phyloP scores from a whole-genome alignment of 768 basidiomycete genomes.

The Coprinopsis cinerea region DNA sequence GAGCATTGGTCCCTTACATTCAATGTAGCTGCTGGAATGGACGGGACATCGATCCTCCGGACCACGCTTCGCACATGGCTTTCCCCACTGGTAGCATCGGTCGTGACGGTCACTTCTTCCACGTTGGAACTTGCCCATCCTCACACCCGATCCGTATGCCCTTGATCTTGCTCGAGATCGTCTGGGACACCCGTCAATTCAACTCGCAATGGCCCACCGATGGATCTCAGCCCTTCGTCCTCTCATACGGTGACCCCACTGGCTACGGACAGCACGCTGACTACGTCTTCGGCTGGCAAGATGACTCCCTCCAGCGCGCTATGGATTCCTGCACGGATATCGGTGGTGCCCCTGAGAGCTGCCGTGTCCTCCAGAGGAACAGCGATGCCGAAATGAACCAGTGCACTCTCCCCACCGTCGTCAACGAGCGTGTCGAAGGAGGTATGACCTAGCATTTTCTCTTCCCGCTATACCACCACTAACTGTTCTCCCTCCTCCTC shows the following conservation, averaged over 20 bases:
- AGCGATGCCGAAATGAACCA: background rate
- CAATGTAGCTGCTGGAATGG: constrained; percentile 7
- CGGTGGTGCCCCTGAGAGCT: background rate
- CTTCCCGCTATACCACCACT: background rate
- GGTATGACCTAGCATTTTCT: background rate
- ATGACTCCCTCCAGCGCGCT: constrained; percentile 1
- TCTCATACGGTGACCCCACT: constrained; percentile 6
- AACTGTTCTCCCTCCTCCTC: background rate
- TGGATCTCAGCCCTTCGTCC: constrained; percentile 3
- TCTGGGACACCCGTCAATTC: constrained; percentile 10
- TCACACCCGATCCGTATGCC: constrained; percentile 6
- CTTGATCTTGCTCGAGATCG: constrained; percentile 6
- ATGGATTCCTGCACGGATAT: constrained; percentile 2
- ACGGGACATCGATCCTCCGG: constrained; percentile 7
- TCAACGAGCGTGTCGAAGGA: constrained; percentile 4
- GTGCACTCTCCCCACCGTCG: background rate
- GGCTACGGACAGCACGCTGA: constrained; percentile 4
- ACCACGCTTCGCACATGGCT: constrained; percentile 7
- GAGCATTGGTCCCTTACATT: background rate
- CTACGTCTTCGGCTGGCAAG: constrained; percentile 7
- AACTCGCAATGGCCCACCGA: constrained; percentile 1
- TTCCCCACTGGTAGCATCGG: constrained; percentile 8
- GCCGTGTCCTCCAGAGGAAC: background rate
- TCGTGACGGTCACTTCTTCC: constrained; percentile 7
- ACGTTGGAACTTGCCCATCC: constrained; percentile 3